These are phyloP conservation scores for Gynochthodes officinalis DNA, from an alignment of 257 asterid species.

Conservation along the genomic window DNA sequence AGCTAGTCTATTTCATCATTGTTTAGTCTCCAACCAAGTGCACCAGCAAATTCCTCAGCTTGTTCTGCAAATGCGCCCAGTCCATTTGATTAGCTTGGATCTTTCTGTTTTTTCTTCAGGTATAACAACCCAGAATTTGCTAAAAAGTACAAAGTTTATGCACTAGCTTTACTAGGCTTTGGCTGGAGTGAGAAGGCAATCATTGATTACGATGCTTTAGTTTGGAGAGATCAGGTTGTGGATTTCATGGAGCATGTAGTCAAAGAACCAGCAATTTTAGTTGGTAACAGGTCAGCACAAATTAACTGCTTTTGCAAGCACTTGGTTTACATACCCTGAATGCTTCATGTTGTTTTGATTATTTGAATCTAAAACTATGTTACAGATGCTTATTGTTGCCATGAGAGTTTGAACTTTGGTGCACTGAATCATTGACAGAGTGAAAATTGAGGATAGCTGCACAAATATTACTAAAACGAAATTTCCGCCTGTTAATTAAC, in stretches of 20 bases:
- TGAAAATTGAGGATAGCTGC: background rate
- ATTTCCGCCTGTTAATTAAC: background rate
- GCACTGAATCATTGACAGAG: background rate
- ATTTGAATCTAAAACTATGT: background rate
- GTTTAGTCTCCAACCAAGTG: conserved; percentile 57
- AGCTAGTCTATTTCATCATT: conserved; percentile 57
- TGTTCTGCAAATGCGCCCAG: no score
- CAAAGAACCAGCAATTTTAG: conserved; percentile 82
- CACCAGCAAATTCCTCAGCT: conserved; percentile 66
- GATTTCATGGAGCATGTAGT: conserved; percentile 83
- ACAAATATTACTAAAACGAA: no score
- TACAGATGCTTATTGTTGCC: background rate
- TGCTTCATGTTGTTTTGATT: background rate
- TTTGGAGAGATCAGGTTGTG: conserved; percentile 93
- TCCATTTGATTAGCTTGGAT: background rate
- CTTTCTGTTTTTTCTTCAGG: conserved; percentile 31
- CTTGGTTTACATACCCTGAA: background rate
- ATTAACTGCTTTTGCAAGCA: background rate
- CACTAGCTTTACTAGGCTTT: conserved; percentile 83
- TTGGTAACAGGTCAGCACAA: conserved; percentile 70
- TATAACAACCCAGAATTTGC: conserved; percentile 91
- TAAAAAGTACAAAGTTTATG: conserved; percentile 80
- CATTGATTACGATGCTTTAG: conserved; percentile 77
- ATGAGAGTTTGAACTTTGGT: background rate
- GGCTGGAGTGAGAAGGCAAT: conserved; percentile 99